Base-by-base conservation (phyloP, 768 basidiomycete genomes). In the Suillus decipiens region DNA sequence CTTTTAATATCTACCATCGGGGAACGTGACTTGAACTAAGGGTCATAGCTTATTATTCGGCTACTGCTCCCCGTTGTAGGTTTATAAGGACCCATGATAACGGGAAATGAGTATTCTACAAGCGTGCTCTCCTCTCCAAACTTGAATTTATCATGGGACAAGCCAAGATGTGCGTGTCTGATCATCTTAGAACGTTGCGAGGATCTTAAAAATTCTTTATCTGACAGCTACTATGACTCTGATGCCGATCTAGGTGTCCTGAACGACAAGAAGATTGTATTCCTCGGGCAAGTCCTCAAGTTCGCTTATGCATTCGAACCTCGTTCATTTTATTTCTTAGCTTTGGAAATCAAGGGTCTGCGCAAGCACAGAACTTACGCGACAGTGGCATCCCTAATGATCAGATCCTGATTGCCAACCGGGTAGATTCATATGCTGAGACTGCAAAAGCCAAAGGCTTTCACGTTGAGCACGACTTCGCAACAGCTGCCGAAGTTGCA, bases 311-410 rank as follows among this genome's bases (percentile, higher is more conserved):
- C 17, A n/a, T 54, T 61, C n/a, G 53, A 42, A 63, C 43, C 57
- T 34, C 37, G 24, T 43, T 47, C 33, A 47, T 61, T 33, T 34
- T 37, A 22, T 17, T 2, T 2, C 11, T 24, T 63, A 87, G 86
- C 5, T 88, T 86, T 71, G 86, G 86, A 50, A 87, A 86, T 71
- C 86, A 88, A 70, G 86, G 86, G 14, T 83, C 86, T 37, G 86
- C 86, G 55, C 86, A 87, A 70, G 86, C 86, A 5, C 86, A 87
- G 73, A 88, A 88, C 64, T 68, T 88, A 63, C 80, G 86, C n/a
- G 86, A 87, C 64, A 79, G 82, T 59, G 86, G 86, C 3, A 84
- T 87, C 63, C 78, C 82, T 5, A 87, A 87, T 66, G 83, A 86
- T n/a, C 79, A 77, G 54, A 87, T 88, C 60, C 61, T 86, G 63